Percentiles rank a stretch among this genome's conserved stretches.
Evolutionary conservation across 169 alveolate genomes (phyloP).

Genomic region (Cryptosporidium andersoni): DNA sequence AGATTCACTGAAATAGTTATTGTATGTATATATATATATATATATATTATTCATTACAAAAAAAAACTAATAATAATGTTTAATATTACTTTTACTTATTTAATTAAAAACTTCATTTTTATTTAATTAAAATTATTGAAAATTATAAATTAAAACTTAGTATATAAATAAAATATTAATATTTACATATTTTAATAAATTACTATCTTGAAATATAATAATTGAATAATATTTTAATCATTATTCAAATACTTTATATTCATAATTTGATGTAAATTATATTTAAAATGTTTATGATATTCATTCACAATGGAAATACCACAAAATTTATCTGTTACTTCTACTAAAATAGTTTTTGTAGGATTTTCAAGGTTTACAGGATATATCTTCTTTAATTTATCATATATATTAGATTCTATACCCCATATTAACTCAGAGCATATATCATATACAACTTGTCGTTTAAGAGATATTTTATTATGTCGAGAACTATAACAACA

Average conservation of each 20-base stretch:
- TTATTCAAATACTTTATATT: not conserved
- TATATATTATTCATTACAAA: too few species aligned
- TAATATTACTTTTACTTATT: too few species aligned
- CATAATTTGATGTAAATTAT: slow-evolving; percentile 19
- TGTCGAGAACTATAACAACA: slow-evolving; percentile 38
- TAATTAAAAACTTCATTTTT: too few species aligned
- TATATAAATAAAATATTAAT: too few species aligned
- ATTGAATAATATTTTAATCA: not conserved
- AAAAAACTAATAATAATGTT: too few species aligned
- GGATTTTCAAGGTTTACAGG: slow-evolving; percentile 50
- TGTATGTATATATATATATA: too few species aligned
- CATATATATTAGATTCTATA: slow-evolving; percentile 4
- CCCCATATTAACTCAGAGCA: slow-evolving; percentile 55
- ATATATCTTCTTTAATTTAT: slow-evolving; percentile 3
- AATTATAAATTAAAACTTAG: too few species aligned
- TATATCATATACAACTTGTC: slow-evolving; percentile 45
- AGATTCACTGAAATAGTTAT: too few species aligned
- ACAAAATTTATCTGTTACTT: slow-evolving; percentile 27
- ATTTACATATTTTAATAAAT: too few species aligned
- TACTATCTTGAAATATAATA: too few species aligned
- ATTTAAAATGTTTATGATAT: slow-evolving; percentile 24
- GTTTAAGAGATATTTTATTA: slow-evolving; percentile 6
- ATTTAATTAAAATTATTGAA: too few species aligned
- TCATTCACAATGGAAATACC: slow-evolving; percentile 33
- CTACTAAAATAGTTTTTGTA: slow-evolving; percentile 34